A percentile compares a stretch with the other conserved stretches of the same genome.
These are phyloP conservation scores for Crucihimalaya himalaica DNA, from an alignment of 345 rosid genomes.

Conservation along the genomic window DNA sequence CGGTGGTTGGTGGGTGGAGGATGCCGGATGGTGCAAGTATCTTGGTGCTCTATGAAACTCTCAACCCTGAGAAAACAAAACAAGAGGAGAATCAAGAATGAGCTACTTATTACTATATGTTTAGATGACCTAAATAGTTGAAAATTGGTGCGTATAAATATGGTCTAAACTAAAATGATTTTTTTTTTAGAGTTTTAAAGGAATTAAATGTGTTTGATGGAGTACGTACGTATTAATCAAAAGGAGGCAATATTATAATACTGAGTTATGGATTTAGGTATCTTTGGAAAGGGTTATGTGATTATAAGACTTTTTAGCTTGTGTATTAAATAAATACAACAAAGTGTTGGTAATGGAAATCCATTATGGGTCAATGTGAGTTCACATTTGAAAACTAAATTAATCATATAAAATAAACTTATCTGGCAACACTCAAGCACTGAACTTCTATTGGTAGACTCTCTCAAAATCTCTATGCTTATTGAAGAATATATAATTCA, in stretches of 20 bases:
- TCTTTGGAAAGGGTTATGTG: conserved; percentile 32
- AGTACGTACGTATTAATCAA: conserved; percentile 27
- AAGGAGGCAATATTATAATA: conserved; percentile 18
- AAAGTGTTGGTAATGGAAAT: conserved; percentile 15
- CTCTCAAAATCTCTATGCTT: background rate
- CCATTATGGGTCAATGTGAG: conserved; percentile 34
- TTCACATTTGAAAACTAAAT: conserved; percentile 8
- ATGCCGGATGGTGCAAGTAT: conserved; percentile 68
- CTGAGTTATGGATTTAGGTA: conserved; percentile 25
- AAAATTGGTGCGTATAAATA: background rate
- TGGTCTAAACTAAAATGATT: background rate
- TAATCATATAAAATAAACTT: background rate
- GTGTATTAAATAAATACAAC: conserved; percentile 26
- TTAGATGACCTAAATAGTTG: background rate
- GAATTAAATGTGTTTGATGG: background rate
- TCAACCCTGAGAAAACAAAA: conserved; percentile 60
- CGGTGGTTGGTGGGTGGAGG: conserved; percentile 43
- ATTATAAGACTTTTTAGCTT: conserved; percentile 30
- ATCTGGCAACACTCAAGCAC: conserved; percentile 15
- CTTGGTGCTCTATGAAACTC: conserved; percentile 98
- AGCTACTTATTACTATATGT: background rate
- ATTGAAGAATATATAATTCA: background rate
- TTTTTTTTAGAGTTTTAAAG: too few relatives aligned
- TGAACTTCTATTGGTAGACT: conserved; percentile 25
- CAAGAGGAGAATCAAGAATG: conserved; percentile 4